These are phyloP conservation scores for Phytophthora pistaciae DNA, from an alignment of 352 stramenopile genomes.

Conservation along the genomic window DNA sequence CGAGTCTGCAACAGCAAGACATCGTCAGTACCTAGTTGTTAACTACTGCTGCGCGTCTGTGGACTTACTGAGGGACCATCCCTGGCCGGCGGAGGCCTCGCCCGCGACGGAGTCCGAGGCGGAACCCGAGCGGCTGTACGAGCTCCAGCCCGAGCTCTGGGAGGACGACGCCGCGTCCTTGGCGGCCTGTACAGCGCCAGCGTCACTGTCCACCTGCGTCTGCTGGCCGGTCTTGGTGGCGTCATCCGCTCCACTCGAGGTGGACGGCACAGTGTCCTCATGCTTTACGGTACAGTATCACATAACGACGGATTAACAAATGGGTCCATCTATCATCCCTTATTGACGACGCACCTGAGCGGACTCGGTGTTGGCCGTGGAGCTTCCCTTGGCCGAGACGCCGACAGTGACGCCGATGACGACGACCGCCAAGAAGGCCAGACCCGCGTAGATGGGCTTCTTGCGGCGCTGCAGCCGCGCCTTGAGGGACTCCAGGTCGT, in stretches of 20 bases:
- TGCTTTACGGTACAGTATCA: constrained; percentile 3
- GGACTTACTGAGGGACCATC: constrained; percentile 29
- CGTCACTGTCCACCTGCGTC: constrained; percentile 18
- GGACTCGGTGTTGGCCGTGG: constrained; percentile 45
- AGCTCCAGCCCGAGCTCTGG: constrained; percentile 20
- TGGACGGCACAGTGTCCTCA: constrained; percentile 17
- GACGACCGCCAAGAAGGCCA: constrained; percentile 64
- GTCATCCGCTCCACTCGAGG: constrained; percentile 24
- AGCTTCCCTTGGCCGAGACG: constrained; percentile 15
- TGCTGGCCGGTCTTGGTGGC: constrained; percentile 14
- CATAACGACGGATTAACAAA: constrained; percentile 3
- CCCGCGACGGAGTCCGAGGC: constrained; percentile 28
- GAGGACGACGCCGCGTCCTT: constrained; percentile 30
- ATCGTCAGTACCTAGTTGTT: background rate
- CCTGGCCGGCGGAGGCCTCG: constrained; percentile 34
- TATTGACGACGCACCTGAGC: constrained; percentile 34
- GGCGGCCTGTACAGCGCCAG: constrained; percentile 29
- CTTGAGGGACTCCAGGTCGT: constrained; percentile 56
- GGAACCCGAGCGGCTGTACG: constrained; percentile 26
- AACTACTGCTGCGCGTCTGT: background rate
- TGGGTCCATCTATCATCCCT: background rate
- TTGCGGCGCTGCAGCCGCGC: constrained; percentile 54
- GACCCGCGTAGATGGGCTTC: constrained; percentile 72
- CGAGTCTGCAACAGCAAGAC: constrained; percentile 19
- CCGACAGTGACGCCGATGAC: constrained; percentile 57